These are phyloP conservation scores for Pseudozyma tsukubaensis DNA, from an alignment of 1,284 basidiomycete genomes.

Conservation along the genomic window DNA sequence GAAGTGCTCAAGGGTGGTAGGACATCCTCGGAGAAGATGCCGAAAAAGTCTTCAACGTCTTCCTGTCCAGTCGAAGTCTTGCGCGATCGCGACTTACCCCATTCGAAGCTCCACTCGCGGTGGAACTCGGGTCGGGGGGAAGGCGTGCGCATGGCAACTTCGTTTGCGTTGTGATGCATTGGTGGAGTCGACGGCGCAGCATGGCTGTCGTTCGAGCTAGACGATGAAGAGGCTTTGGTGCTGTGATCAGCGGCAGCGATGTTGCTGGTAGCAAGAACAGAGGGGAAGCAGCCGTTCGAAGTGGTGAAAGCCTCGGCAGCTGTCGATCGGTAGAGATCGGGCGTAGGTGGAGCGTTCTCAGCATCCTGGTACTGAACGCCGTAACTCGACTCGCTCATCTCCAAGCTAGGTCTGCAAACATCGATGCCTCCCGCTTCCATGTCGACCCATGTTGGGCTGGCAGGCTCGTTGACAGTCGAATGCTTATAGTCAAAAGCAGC, in stretches of 20 bases:
- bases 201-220: conserved; percentile 50
- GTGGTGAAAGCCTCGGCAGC: neutral
- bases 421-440: conserved; percentile 27
- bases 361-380: conserved; percentile 35
- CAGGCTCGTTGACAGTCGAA: conserved; percentile 3
- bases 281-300: neutral
- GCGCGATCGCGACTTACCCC: conserved; percentile 28
- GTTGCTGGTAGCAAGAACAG: neutral
- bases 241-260: conserved; percentile 21
- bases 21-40: conserved; percentile 45
- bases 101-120: conserved; percentile 59
- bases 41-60: conserved; percentile 62
- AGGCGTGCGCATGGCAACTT: conserved; percentile 9
- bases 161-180: conserved; percentile 6
- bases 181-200: conserved; percentile 38
- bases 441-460: conserved; percentile 36
- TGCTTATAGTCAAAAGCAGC: conserved; percentile 7
- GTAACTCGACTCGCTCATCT: conserved; percentile 40
- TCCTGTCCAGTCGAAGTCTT: conserved; percentile 9
- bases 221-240: conserved; percentile 21
- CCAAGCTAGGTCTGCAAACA: conserved; percentile 25
- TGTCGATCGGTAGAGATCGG: conserved; percentile 29
- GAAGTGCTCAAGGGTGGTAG: conserved; percentile 52
- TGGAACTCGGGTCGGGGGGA: conserved; percentile 59
- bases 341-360: conserved; percentile 37